These are phyloP conservation scores for Trichoderma parareesei DNA, from an alignment of 495 filamentous ascomycete species.

Conservation along the genomic window DNA sequence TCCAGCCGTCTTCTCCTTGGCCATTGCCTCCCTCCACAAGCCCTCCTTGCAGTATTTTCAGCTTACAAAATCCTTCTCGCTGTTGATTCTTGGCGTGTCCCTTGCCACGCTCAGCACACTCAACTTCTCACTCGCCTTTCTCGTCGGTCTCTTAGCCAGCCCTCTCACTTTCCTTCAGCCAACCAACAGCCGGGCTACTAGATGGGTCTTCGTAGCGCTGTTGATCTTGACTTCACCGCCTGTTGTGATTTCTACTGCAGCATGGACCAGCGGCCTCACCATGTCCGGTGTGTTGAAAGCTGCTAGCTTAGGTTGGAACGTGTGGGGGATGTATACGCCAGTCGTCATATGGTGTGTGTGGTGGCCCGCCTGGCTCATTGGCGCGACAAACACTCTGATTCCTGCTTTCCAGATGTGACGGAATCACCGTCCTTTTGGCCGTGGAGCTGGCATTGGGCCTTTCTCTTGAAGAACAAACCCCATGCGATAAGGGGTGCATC, in stretches of 20 bases:
- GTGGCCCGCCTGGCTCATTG: constrained; percentile 86
- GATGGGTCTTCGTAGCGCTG: constrained; percentile 23
- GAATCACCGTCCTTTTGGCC: background rate
- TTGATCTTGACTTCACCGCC: constrained; percentile 59
- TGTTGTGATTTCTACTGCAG: constrained; percentile 47
- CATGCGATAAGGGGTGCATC: too few relatives aligned
- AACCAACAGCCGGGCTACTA: constrained; percentile 27
- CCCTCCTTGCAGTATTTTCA: constrained; percentile 62
- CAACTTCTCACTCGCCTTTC: constrained; percentile 87
- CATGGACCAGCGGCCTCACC: constrained; percentile 40
- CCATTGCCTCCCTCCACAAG: constrained; percentile 37
- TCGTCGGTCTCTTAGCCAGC: constrained; percentile 68
- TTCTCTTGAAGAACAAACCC: too few relatives aligned
- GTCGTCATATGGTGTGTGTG: constrained; percentile 95
- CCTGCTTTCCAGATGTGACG: background rate
- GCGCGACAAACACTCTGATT: background rate
- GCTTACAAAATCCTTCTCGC: constrained; percentile 83
- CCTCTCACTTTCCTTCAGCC: constrained; percentile 67
- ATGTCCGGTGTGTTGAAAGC: constrained; percentile 55
- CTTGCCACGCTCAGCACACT: constrained; percentile 89
- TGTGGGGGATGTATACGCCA: constrained; percentile 83
- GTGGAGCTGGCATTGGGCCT: background rate
- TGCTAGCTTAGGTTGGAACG: constrained; percentile 84
- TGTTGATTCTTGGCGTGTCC: constrained; percentile 82
- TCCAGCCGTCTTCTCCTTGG: constrained; percentile 47